phyloP scores from a whole-genome alignment of 805 yeast genomes.

The Isabelozyma pseudorhagii region DNA sequence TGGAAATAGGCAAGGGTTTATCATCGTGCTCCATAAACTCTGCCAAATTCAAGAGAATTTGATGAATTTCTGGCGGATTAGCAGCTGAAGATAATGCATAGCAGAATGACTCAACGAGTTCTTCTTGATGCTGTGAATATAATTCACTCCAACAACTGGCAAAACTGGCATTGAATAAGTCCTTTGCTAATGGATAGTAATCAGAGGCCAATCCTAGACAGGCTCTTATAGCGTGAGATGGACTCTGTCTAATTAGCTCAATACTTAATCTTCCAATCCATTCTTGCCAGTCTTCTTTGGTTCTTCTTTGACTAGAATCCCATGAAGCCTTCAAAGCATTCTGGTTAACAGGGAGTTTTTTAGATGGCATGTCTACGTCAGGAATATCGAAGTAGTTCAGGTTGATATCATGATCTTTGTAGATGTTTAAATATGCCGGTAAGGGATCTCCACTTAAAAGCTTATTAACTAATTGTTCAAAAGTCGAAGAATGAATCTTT shows the following conservation, averaged over 20 bases:
- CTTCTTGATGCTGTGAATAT: conserved; percentile 85
- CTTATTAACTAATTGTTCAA: conserved; percentile 78
- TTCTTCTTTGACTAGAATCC: conserved; percentile 86
- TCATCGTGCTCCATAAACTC: conserved; percentile 98
- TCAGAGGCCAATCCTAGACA: conserved; percentile 87
- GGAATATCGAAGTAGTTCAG: conserved; percentile 46
- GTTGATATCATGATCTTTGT: conserved; percentile 51
- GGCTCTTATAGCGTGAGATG: conserved; percentile 91
- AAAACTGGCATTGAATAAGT: conserved; percentile 89
- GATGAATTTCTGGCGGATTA: conserved; percentile 94
- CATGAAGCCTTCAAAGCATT: conserved; percentile 74
- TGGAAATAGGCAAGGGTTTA: conserved; percentile 86
- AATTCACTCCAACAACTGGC: conserved; percentile 94
- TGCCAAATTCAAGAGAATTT: conserved; percentile 81
- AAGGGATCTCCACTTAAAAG: conserved; percentile 81
- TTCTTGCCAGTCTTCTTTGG: conserved; percentile 96
- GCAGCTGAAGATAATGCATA: conserved; percentile 85
- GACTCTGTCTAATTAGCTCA: conserved; percentile 85
- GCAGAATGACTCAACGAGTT: conserved; percentile 79
- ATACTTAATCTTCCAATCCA: conserved; percentile 89
- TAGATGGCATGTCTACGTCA: conserved; percentile 64
- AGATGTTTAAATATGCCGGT: conserved; percentile 71
- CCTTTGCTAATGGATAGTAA: conserved; percentile 84
- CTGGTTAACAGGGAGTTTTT: conserved; percentile 69
- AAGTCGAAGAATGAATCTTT: conserved; percentile 66